These are phyloP conservation scores for Kodamaea leandrae DNA, from an alignment of 805 yeast genomes.

Conservation along the genomic window DNA sequence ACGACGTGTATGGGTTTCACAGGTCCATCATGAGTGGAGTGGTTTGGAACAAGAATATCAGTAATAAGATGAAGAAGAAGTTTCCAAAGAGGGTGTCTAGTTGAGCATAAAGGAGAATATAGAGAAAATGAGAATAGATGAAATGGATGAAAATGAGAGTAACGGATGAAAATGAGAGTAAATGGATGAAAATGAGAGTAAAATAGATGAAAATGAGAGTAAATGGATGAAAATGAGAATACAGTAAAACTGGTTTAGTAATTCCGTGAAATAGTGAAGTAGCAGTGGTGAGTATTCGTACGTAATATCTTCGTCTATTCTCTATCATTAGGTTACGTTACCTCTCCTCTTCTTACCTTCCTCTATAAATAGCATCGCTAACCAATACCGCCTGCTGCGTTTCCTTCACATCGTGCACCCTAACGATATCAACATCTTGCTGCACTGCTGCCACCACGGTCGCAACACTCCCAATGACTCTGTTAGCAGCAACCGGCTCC, in stretches of 20 bases:
- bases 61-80: conserved; percentile 49
- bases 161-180: no score
- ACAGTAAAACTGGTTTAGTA: no score
- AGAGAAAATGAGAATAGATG: background rate
- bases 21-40: conserved; percentile 52
- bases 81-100: conserved; percentile 7
- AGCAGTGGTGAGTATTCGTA: no score
- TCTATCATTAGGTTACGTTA: no score
- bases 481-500: conserved; percentile 52
- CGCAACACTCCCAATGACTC: conserved; percentile 77
- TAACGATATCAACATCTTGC: conserved; percentile 71
- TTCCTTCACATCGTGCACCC: conserved; percentile 82
- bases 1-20: conserved; percentile 45
- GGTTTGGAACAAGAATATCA: conserved; percentile 60
- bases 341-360: background rate
- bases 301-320: no score
- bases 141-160: no score
- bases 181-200: no score
- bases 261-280: no score
- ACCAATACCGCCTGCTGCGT: conserved; percentile 45
- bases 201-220: no score
- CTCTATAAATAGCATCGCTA: conserved; percentile 72
- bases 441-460: conserved; percentile 71
- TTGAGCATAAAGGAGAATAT: background rate
- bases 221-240: no score